Base-by-base conservation (phyloP, 176 grass and related monocot genomes). In the Alloteropsis semialata region DNA sequence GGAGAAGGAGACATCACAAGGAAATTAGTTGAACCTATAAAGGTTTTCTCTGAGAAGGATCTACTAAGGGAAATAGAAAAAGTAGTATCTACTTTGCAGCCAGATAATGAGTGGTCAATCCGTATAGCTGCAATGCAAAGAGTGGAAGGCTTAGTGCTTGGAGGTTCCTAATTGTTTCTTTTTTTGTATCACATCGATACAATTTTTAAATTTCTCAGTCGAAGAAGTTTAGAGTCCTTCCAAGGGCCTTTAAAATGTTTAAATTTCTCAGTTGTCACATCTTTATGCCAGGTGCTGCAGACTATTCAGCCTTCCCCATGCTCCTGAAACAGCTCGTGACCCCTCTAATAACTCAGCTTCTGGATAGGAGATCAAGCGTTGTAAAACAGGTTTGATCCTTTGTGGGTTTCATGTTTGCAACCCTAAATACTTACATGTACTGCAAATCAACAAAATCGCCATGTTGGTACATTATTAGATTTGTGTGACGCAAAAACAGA, bases 41-140 rank as follows among this genome's bases (percentile, higher is more conserved):
- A 93, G n/a, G 81, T 98, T 43, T 94, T 87, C 71, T 95, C 95
- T 67, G 95, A 98, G 75, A 98, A 94, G 84, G 88, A 95, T 79
- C 83, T 98, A 73, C 60, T 83, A 68, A 88, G 79, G 81, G 92
- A 98, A 88, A 92, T 93, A 60, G 92, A 91, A 77, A 89, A 84
- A 39, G 68, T 91, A 65, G 30, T 38, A 43, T 89, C 82, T 50
- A 91, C 57, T 86, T 89, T 98, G 22, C 81, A 86, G 5, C 86
- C 90, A 73, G 90, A 95, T 54, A 94, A 98, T 63, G 95, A 93
- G 50, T 98, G 95, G 95, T 91, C 84, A n/a, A 58, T 88, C 81
- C 84, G 92, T 29, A 91, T 95, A 75, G 54, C 75, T 89, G 88
- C 92, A 66, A 98, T 98, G 92, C 95, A 98, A 85, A 89, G 90